A percentile compares a stretch with the other conserved stretches of the same genome.
Conservation (phyloP, 257 asterid genomes). For the Anisodus tanguticus region DNA sequence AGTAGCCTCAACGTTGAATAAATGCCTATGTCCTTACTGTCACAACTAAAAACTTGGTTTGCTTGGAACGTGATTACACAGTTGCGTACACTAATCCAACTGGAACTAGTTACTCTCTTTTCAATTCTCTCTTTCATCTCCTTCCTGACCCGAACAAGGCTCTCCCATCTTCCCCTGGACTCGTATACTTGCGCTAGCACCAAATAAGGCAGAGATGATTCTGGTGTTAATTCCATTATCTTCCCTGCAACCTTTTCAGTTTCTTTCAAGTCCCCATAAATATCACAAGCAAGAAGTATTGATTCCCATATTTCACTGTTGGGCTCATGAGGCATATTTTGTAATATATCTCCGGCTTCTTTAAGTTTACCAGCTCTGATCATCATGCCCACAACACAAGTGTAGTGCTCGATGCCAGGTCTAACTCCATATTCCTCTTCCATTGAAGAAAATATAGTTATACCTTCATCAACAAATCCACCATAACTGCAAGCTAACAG, state of each 20-base stretch:
- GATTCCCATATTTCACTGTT: conserved; percentile 52
- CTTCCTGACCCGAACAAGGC: conserved; percentile 64
- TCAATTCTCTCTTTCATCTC: conserved; percentile 46
- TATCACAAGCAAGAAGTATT: conserved; percentile 54
- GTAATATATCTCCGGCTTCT: conserved; percentile 54
- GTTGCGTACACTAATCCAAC: conserved; percentile 57
- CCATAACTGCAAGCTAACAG: conserved; percentile 66
- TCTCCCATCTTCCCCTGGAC: conserved; percentile 68
- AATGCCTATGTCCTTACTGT: conserved; percentile 40
- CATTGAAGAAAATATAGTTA: conserved; percentile 56
- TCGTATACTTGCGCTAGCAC: conserved; percentile 58
- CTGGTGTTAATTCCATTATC: conserved; percentile 56
- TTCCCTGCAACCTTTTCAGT: conserved; percentile 58
- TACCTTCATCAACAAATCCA: conserved; percentile 56
- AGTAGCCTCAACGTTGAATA: conserved; percentile 46
- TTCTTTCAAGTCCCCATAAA: conserved; percentile 44
- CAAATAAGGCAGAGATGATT: conserved; percentile 53
- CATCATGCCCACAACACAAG: conserved; percentile 49
- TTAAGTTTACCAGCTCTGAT: conserved; percentile 53
- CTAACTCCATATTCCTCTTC: conserved; percentile 47
- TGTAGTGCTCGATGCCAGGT: conserved; percentile 60
- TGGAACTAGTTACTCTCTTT: conserved; percentile 40
- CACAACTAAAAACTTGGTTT: conserved; percentile 43
- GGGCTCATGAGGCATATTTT: conserved; percentile 45
- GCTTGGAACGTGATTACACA: conserved; percentile 43